These are phyloP conservation scores for Alternaria burnsii DNA, from an alignment of 2,329 filamentous ascomycete genomes.

Conservation along the genomic window DNA sequence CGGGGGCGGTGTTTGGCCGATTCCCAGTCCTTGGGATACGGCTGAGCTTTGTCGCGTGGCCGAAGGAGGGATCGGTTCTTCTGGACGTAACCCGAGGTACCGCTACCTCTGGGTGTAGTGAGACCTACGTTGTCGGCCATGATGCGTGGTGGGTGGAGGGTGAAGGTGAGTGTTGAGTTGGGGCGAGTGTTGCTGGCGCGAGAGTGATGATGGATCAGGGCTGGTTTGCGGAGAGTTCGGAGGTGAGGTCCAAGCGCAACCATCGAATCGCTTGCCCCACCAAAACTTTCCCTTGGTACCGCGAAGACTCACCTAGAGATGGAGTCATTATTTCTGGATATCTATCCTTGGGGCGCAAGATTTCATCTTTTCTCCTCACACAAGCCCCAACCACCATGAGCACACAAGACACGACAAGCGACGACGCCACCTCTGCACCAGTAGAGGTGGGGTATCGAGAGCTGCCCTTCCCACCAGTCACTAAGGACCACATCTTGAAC, in stretches of 20 bases:
- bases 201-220: background rate
- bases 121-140: slow-evolving; percentile 99
- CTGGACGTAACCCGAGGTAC: slow-evolving; percentile 97
- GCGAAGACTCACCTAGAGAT: slow-evolving; percentile 38
- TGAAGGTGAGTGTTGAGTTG: slow-evolving; percentile 1
- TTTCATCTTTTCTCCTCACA: background rate
- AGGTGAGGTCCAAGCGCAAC: slow-evolving; percentile 34
- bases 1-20: slow-evolving; percentile 77
- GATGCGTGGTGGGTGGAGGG: slow-evolving; percentile 4
- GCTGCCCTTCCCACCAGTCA: slow-evolving; percentile 82
- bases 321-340: slow-evolving; percentile 23
- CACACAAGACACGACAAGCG: slow-evolving; percentile 5
- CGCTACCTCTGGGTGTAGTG: slow-evolving; percentile 89
- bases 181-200: background rate
- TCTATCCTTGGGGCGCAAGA: background rate
- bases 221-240: slow-evolving; percentile 31
- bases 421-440: slow-evolving; percentile 5
- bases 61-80: slow-evolving; percentile 89
- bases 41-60: slow-evolving; percentile 80
- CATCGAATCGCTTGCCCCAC: slow-evolving; percentile 34
- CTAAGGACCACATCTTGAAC: slow-evolving; percentile 86
- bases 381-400: slow-evolving; percentile 34
- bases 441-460: slow-evolving; percentile 32
- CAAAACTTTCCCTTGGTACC: slow-evolving; percentile 31
- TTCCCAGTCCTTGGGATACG: slow-evolving; percentile 77